Base-by-base conservation (phyloP, 169 alveolate species). In the Cryptosporidium parvum region DNA sequence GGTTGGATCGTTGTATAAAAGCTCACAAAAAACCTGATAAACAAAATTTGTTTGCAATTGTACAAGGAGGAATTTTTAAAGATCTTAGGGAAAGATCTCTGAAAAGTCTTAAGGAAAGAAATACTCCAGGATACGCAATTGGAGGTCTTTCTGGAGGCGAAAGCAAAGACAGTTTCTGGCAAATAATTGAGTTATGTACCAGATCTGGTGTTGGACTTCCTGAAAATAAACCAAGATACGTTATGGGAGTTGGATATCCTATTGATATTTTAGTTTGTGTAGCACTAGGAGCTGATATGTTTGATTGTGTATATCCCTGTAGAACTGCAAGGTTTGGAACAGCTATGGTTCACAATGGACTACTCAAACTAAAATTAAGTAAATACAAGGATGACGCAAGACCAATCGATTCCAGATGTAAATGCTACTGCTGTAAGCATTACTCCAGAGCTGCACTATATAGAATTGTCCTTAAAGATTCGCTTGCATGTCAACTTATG, bases 61-160 rank as follows among this genome's bases (percentile, higher is more conserved):
- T 98, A 1, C 98, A 98, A 93, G 99, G 99, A 44, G 99, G 99
- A 26, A 92, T 97, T 39, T 95, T 96, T 91, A 92, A 92, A 7
- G 95, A 95, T 12, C 92, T 97, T 59, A 91, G 99, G 71, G 94
- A 93, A 69, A 86, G 85, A 44, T 94, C 97, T 23, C 92, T 97
- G 58, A 95, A 93, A 69, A 95, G 91, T 51, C 93, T 97, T 91
- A 92, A 94, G 53, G 80, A 86, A 33, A 94, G 97, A 91, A 93
- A 97, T 72, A 93, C 96, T 39, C 98, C 98, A 21, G 99, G 99
- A 8, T 97, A 96, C 93, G 99, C 99, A 35, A 97, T 98, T 31
- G 99, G 99, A 0, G 99, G 99, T 1, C 95, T 98, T 56, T 96
- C 98, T 12, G 99, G 99, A 26, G 99, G 99, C 0, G 99, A 98